Evolutionary conservation across 2,329 filamentous ascomycete species (phyloP).

Genomic region (Penicillium fuscoglaucum): DNA sequence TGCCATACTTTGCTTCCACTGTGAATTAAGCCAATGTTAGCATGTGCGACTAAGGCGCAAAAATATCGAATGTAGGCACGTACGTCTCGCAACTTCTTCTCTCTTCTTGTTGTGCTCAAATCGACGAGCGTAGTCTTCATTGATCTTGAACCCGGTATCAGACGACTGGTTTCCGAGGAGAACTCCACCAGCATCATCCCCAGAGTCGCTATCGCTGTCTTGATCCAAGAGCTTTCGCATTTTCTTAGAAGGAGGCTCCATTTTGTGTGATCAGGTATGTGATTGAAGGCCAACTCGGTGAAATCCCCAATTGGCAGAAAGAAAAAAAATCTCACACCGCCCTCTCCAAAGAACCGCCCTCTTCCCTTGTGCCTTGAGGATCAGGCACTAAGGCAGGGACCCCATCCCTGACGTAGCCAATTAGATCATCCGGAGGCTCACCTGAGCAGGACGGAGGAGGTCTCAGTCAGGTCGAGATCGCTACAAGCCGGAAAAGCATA

Average conservation of each 20-base stretch:
- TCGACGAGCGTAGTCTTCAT: constrained; percentile 81
- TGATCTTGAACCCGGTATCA: constrained; percentile 68
- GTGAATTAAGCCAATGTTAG: constrained; percentile 9
- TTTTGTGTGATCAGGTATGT: constrained; percentile 19
- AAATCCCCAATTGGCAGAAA: constrained; percentile 31
- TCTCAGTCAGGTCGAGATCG: constrained; percentile 15
- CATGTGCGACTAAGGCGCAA: not conserved
- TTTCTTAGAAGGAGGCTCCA: constrained; percentile 47
- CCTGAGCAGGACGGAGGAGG: constrained; percentile 14
- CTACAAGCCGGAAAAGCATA: constrained; percentile 14
- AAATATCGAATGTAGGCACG: constrained; percentile 23
- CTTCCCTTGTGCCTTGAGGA: not conserved
- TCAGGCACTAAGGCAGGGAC: constrained; percentile 14
- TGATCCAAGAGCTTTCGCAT: constrained; percentile 44
- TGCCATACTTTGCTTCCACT: constrained; percentile 88
- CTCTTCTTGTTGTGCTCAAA: constrained; percentile 98
- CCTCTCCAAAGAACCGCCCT: constrained; percentile 2
- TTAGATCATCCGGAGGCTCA: constrained; percentile 31
- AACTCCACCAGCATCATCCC: constrained; percentile 44
- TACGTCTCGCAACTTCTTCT: constrained; percentile 68
- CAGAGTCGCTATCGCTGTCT: constrained; percentile 42
- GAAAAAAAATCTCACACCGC: constrained; percentile 36
- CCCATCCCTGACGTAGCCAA: constrained; percentile 39
- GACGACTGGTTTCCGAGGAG: constrained; percentile 34
- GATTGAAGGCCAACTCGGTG: constrained; percentile 5